Percentiles rank a stretch among this genome's conserved stretches.
phyloP scores from a whole-genome alignment of 1,284 basidiomycete species.

The Neonothopanus nambi region DNA sequence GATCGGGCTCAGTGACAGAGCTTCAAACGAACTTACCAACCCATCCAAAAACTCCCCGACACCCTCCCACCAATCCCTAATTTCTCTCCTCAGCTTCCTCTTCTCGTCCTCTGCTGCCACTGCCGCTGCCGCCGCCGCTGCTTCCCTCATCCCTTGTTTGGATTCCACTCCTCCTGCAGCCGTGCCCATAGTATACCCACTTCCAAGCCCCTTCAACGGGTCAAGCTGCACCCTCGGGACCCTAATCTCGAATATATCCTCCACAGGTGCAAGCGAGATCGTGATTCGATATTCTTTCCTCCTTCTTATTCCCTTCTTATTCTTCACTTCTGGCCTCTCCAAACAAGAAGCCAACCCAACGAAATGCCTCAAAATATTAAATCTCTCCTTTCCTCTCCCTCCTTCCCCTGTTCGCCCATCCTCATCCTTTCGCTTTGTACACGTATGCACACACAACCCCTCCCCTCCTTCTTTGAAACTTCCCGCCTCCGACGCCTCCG shows the following conservation, averaged over 20 bases:
- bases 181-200: background rate
- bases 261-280: constrained; percentile 45
- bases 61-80: constrained; percentile 65
- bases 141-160: background rate
- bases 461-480: too few species aligned
- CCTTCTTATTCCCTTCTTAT: constrained; percentile 9
- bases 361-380: constrained; percentile 57
- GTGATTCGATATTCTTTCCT: constrained; percentile 38
- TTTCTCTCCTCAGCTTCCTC: constrained; percentile 53
- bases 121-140: background rate
- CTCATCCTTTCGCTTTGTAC: too few species aligned
- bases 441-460: too few species aligned
- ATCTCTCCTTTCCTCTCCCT: background rate
- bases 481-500: too few species aligned
- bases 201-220: background rate
- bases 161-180: background rate
- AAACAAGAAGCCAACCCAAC: too few species aligned
- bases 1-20: background rate
- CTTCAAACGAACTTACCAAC: constrained; percentile 46
- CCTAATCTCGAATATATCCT: constrained; percentile 61
- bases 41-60: constrained; percentile 60
- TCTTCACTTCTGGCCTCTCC: too few species aligned
- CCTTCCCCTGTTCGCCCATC: too few species aligned
- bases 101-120: constrained; percentile 39
- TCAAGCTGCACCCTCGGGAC: constrained; percentile 54